Conservation (phyloP, 768 basidiomycete genomes). For the Leucocoprinus birnbaumii region DNA sequence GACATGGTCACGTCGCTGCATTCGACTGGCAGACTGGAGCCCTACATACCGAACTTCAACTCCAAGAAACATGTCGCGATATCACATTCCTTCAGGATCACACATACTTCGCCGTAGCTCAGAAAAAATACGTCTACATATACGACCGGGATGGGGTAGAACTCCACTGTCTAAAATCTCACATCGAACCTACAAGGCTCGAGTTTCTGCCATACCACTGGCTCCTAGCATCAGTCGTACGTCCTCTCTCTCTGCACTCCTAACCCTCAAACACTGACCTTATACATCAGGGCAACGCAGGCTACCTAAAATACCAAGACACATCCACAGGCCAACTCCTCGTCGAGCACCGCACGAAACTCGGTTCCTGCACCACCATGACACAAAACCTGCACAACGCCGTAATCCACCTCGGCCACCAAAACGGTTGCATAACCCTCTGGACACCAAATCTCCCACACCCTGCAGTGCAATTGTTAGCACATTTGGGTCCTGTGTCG, state of each 20-base stretch:
- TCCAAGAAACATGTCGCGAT: conserved; percentile 89
- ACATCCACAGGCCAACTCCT: conserved; percentile 90
- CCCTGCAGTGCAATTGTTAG: conserved; percentile 87
- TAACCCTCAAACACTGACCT: not conserved
- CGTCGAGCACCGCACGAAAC: conserved; percentile 84
- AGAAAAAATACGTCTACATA: conserved; percentile 86
- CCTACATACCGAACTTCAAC: conserved; percentile 82
- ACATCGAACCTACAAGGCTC: conserved; percentile 86
- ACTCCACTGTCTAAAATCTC: conserved; percentile 77
- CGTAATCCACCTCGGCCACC: conserved; percentile 91
- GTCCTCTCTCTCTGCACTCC: conserved; percentile 26
- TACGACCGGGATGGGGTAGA: conserved; percentile 95
- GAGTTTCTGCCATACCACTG: conserved; percentile 97
- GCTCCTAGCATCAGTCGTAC: conserved; percentile 80
- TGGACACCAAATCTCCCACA: conserved; percentile 96
- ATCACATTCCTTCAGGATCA: conserved; percentile 86
- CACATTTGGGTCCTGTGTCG: conserved; percentile 85
- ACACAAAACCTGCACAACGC: conserved; percentile 92
- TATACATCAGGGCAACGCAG: conserved; percentile 67
- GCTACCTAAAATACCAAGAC: conserved; percentile 95
- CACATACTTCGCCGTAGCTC: not conserved
- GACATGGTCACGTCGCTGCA: conserved; percentile 82
- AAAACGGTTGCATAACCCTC: conserved; percentile 92
- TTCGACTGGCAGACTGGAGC: conserved; percentile 92
- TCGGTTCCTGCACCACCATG: conserved; percentile 84